Evolutionary conservation across 257 asterid genomes (phyloP).

Genomic region (Solanum virginianum): DNA sequence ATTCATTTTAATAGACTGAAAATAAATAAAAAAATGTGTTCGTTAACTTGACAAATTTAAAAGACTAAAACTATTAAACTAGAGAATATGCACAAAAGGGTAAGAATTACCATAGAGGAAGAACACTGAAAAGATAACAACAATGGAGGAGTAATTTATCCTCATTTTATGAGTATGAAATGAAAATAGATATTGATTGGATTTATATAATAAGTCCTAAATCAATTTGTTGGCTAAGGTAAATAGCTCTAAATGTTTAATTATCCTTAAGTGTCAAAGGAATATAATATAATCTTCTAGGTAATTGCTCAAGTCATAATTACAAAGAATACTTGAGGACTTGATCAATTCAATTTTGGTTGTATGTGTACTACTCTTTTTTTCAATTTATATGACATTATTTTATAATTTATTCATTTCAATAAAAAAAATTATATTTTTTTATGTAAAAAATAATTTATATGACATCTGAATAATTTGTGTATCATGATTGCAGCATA

Average conservation of each 20-base stretch:
- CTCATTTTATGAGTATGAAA: neutral
- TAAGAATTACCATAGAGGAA: neutral
- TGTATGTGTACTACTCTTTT: neutral
- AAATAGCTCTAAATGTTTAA: neutral
- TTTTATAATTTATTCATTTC: neutral
- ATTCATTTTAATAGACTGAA: neutral
- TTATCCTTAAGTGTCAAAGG: neutral
- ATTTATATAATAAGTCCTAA: neutral
- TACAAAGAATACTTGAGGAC: neutral
- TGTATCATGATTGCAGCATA: no score
- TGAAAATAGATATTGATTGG: neutral
- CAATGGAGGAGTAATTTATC: neutral
- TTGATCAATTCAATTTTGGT: neutral
- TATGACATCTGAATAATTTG: no score
- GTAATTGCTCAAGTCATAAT: neutral
- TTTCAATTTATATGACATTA: neutral
- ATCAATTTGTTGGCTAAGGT: neutral
- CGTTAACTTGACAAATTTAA: neutral
- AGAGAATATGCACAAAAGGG: neutral
- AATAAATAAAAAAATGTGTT: neutral
- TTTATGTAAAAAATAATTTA: no score
- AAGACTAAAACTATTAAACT: neutral
- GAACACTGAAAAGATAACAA: neutral
- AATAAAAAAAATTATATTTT: neutral
- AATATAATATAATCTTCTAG: neutral